A percentile compares a stretch with the other conserved stretches of the same genome.
Conservation (phyloP, 2,329 filamentous ascomycete genomes). For the Phaeosphaeria sp. region DNA sequence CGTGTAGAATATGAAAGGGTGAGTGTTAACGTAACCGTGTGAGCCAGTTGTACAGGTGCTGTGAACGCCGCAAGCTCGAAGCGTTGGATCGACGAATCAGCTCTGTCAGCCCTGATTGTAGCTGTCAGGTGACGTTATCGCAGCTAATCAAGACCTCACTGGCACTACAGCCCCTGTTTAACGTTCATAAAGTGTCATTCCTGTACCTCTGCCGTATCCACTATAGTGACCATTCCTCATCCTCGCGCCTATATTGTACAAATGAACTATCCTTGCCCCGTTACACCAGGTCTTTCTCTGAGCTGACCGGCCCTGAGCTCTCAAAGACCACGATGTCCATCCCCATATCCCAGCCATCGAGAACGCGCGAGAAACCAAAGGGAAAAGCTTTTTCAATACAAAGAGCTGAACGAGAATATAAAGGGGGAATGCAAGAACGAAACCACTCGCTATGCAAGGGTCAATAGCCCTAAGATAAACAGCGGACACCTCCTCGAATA, state of each 20-base stretch:
- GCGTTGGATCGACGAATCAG: slow-evolving; percentile 1
- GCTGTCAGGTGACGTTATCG: slow-evolving; percentile 34
- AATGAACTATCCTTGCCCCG: slow-evolving; percentile 17
- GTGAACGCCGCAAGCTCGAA: background rate
- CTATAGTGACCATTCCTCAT: slow-evolving; percentile 12
- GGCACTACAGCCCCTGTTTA: background rate
- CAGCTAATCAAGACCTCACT: slow-evolving; percentile 9
- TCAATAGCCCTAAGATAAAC: slow-evolving; percentile 33
- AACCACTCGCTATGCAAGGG: slow-evolving; percentile 49
- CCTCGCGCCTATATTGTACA: slow-evolving; percentile 24
- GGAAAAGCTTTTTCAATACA: slow-evolving; percentile 33
- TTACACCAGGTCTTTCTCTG: slow-evolving; percentile 25
- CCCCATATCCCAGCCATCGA: slow-evolving; percentile 36
- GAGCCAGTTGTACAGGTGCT: background rate
- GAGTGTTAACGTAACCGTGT: background rate
- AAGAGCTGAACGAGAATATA: slow-evolving; percentile 30
- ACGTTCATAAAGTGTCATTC: slow-evolving; percentile 14
- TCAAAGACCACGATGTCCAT: slow-evolving; percentile 30
- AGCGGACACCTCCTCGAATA: slow-evolving; percentile 41
- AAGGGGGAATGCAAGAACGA: slow-evolving; percentile 38
- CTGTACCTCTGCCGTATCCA: slow-evolving; percentile 14
- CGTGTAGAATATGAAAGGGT: background rate
- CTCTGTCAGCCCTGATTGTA: background rate
- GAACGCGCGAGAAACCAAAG: slow-evolving; percentile 33
- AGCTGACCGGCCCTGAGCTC: slow-evolving; percentile 20